Conservation (phyloP, 208 protist genomes). For the Trypanosoma caninum region DNA sequence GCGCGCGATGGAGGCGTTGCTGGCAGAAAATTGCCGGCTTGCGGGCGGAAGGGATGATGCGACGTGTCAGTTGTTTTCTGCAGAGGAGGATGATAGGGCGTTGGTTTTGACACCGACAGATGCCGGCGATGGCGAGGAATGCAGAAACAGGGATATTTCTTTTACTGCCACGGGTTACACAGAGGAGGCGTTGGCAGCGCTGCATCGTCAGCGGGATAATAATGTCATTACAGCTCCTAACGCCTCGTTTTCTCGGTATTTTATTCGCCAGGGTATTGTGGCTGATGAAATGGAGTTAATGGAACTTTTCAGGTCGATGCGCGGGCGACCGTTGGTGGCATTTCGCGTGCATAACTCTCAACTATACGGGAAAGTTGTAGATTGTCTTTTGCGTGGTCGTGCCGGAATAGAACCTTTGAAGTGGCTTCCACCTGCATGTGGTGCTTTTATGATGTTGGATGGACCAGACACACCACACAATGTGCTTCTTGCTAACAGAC, state of each 20-base stretch:
- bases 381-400: conserved; percentile 33
- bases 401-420: conserved; percentile 39
- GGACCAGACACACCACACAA: conserved; percentile 29
- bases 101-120: conserved; percentile 3
- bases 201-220: conserved; percentile 35
- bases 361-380: conserved; percentile 29
- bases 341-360: conserved; percentile 64
- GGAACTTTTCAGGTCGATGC: conserved; percentile 58
- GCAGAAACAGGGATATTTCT: background rate
- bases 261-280: conserved; percentile 69
- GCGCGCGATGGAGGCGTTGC: conserved; percentile 27
- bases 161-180: conserved; percentile 22
- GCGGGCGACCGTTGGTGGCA: conserved; percentile 36
- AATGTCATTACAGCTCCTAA: conserved; percentile 48
- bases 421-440: conserved; percentile 55
- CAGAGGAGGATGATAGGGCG: background rate
- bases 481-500: conserved; percentile 42
- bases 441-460: conserved; percentile 56
- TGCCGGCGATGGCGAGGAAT: conserved; percentile 8
- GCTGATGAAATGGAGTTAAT: conserved; percentile 54
- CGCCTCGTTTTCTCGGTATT: conserved; percentile 77
- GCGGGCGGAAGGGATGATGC: background rate
- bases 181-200: conserved; percentile 26
- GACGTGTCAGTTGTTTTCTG: background rate
- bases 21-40: background rate